These are phyloP conservation scores for Apiospora kogelbergensis DNA, from an alignment of 2,329 filamentous ascomycete genomes.

Conservation along the genomic window DNA sequence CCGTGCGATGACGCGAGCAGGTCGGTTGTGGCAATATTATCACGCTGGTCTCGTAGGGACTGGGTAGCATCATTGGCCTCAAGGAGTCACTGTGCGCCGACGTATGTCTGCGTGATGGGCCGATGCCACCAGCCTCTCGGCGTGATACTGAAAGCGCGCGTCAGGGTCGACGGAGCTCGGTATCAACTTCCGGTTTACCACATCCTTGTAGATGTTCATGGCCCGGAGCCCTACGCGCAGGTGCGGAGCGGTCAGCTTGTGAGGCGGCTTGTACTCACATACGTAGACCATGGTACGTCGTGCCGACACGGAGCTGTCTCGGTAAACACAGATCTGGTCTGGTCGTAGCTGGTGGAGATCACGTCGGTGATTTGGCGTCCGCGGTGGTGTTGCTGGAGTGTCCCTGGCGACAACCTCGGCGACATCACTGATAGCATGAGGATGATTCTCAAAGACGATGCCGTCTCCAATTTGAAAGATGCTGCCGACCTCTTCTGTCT, in stretches of 20 bases:
- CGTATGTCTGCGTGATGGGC: slow-evolving; percentile 40
- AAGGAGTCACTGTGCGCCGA: no score
- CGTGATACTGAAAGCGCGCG: slow-evolving; percentile 35
- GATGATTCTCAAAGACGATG: slow-evolving; percentile 33
- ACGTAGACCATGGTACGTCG: slow-evolving; percentile 30
- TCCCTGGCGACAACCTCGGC: slow-evolving; percentile 12
- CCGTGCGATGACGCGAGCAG: no score
- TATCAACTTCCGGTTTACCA: slow-evolving; percentile 29
- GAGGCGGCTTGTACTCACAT: slow-evolving; percentile 46
- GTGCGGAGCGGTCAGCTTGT: slow-evolving; percentile 44
- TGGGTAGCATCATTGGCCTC: no score
- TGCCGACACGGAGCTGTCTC: neutral
- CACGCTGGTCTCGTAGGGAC: no score
- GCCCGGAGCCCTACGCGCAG: slow-evolving; percentile 41
- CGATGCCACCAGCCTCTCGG: slow-evolving; percentile 38
- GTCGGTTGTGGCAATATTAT: no score
- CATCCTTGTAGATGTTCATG: slow-evolving; percentile 38
- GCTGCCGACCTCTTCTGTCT: slow-evolving; percentile 17
- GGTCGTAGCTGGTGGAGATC: no score
- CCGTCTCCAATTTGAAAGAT: slow-evolving; percentile 28
- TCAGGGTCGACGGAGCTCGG: slow-evolving; percentile 27
- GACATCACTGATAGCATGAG: slow-evolving; percentile 25
- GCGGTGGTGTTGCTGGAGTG: no score
- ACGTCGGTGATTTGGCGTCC: no score
- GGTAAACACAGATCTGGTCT: no score